Evolutionary conservation across 2,329 filamentous ascomycete species (phyloP), one percentile per base, ranked within the genome.

Genomic region (Xylariomycetidae sp.): DNA sequence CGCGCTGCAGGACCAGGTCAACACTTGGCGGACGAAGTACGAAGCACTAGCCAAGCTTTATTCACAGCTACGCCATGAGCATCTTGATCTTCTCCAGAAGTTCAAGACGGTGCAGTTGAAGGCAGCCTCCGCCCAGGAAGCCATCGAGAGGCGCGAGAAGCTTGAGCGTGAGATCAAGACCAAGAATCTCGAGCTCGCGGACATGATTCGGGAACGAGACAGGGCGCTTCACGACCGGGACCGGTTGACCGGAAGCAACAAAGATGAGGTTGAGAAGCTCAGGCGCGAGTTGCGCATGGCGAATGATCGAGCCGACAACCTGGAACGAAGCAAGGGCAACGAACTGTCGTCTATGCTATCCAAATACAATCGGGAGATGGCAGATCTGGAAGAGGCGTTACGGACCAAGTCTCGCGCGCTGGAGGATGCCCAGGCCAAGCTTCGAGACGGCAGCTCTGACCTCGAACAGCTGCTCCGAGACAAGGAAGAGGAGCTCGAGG

Each of bases 161-260:
- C 74, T 98, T 33, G 88, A 97, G 66, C 84, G 90, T 20, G 92
- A 98, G 65, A 85, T 98, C 59, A 98, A 98, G 76, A 96, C 90
- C 18, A 98, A 98, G 77, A 98, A 98, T 57, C 70, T 98, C n/a
- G 92, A 98, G 61, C 67, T 98, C 41, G 92, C 92, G 19, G 88
- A 97, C 59, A 97, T 98, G 92, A 98, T 98, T 45, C 80, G 92
- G 27, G 92, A 98, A 66, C 77, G 92, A 49, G 92, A 98, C 56
- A 80, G 92, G 44, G 92, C 92, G 18, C 65, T 96, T 33, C 88
- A 97, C 54, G 92, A 98, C 43, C 88, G 89, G 59, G 92, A 98
- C 56, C 80, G 92, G 35, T 67, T 83, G n/a, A 78, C 72, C 32
- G 92, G 92, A 31, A 85, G 80, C 34, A 89, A 89, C 62, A 89